Base-by-base conservation (phyloP, 108 stramenopile genomes). In the Skeletonema potamos region DNA sequence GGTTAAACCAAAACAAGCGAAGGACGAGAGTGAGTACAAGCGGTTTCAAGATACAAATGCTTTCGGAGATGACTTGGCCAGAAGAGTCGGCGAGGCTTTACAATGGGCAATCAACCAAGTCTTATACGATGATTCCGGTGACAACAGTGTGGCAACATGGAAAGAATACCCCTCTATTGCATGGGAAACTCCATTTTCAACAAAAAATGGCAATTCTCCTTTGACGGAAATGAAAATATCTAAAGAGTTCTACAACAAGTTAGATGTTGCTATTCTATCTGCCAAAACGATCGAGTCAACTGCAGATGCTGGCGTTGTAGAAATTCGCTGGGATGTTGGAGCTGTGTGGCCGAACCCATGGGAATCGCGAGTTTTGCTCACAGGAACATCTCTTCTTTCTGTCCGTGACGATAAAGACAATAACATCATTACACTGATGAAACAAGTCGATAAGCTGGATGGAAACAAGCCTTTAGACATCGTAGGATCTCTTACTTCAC, bases 291-390 rank as follows among this genome's bases (percentile, higher is more conserved):
- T 84, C 24, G 44, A 79, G 28, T 32, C 59, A 43, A 24, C 48
- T 12, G 81, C 66, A 24, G 48, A 44, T 22, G 32, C 55, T 3
- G 30, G 33, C 36, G 37, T 13, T 12, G 56, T 85, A 10, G 72
- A 84, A 44, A 46, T 91, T 27, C 68, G 79, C 59, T 93, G 92
- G 92, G 87, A 89, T 54, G 66, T 93, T 29, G 86, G 89, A 24
- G 67, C 85, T 20, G 69, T 82, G n/a, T 93, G 92, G 92, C 89
- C 92, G 8, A 86, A 82, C 51, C 83, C 83, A 15, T 93, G 90
- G 89, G 88, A 86, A 55, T 78, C 88, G 17, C 86, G 92, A 9
- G 75, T 88, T 34, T 54, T 87, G 29, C 60, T 93, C 11, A 76
- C 87, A 8, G 92, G 92, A 46, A 70, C 81, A 18, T 89, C 88